Base-by-base conservation (phyloP, 2,329 filamentous ascomycete genomes). In the Neospermospora avenae region DNA sequence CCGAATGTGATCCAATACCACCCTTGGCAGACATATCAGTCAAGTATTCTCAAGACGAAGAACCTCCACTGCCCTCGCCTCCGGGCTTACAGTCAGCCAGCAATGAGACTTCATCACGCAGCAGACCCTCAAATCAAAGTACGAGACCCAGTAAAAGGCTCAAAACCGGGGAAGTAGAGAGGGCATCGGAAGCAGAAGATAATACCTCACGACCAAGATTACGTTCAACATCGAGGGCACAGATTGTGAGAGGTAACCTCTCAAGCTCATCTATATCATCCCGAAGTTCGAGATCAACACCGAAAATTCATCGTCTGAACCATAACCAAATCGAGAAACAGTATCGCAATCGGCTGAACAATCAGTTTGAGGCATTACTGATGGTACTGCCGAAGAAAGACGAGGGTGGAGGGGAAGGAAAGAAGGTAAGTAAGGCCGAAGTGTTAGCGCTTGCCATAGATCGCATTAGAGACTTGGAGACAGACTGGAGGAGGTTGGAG, bases 311-410 rank as follows among this genome's bases (percentile, higher is more conserved):
- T 13, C 37, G 24, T 55, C 41, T 44, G 7, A 63, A 56, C 56
- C 63, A 64, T 53, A 63, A 59, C 18, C 52, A 59, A 22, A 49
- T 63, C 34, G 61, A 60, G 25, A 63, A 65, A 34, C 53, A 64
- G 24, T 64, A 62, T 18, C 59, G 59, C 18, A 64, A 60, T 24
- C 62, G 57, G 6, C 25, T 62, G 34, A 64, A 62, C 31, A 10
- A 45, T 1, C 60, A 65, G 22, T 65, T 65, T 4, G 53, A 65
- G 37, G 61, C 48, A 16, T 44, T 65, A 13, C 28, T 64, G 2
- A 18, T 46, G 25, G 42, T 34, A 7, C 20, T 64, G 8, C 57
- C 55, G 7, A 55, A 34, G 20, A 58, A 58, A 8, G 53, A 48
- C 18, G 44, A 10, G 34, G 8, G 57, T 10, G 20, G 34, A 2